A percentile compares a stretch with the other conserved stretches of the same genome.
phyloP scores from a whole-genome alignment of 805 yeast species.

The Trichomonascus vanleenenianus region DNA sequence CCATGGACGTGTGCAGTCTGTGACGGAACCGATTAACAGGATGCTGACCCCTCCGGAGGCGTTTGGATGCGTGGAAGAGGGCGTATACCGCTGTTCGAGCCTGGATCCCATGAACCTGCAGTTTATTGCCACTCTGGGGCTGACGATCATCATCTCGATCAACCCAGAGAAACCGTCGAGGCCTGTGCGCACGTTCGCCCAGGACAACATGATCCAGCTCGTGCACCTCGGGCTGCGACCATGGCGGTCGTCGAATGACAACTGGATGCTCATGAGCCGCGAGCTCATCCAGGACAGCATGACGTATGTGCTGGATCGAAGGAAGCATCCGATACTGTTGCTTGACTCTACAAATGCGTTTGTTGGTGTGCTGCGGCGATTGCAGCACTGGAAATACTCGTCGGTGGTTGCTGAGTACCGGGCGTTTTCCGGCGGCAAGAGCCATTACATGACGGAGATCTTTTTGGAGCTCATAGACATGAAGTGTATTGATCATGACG shows the following conservation, averaged over 20 bases:
- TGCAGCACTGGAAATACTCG: slow-evolving; percentile 84
- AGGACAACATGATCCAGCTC: slow-evolving; percentile 30
- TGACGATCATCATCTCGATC: slow-evolving; percentile 61
- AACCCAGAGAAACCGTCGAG: slow-evolving; percentile 84
- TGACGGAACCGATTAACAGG: not conserved
- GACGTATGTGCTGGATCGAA: slow-evolving; percentile 51
- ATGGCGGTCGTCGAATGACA: slow-evolving; percentile 35
- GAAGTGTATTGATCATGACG: slow-evolving; percentile 49
- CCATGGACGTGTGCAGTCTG: too few species aligned
- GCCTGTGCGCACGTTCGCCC: slow-evolving; percentile 57
- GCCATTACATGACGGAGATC: slow-evolving; percentile 73
- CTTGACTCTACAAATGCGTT: slow-evolving; percentile 76
- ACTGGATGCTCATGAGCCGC: slow-evolving; percentile 72
- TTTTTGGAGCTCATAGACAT: slow-evolving; percentile 67
- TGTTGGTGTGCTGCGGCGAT: slow-evolving; percentile 70
- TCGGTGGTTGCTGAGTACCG: slow-evolving; percentile 82
- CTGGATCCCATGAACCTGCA: slow-evolving; percentile 70
- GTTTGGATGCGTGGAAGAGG: slow-evolving; percentile 86
- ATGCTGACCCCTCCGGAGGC: slow-evolving; percentile 93
- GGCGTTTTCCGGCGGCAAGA: slow-evolving; percentile 60
- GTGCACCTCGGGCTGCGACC: slow-evolving; percentile 31
- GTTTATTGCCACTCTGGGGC: slow-evolving; percentile 63
- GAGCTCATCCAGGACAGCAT: slow-evolving; percentile 58
- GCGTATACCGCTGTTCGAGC: slow-evolving; percentile 74
- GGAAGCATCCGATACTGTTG: slow-evolving; percentile 59